These are phyloP conservation scores for Corniculantispora saksenae DNA, from an alignment of 2,329 filamentous ascomycete genomes.

Conservation along the genomic window DNA sequence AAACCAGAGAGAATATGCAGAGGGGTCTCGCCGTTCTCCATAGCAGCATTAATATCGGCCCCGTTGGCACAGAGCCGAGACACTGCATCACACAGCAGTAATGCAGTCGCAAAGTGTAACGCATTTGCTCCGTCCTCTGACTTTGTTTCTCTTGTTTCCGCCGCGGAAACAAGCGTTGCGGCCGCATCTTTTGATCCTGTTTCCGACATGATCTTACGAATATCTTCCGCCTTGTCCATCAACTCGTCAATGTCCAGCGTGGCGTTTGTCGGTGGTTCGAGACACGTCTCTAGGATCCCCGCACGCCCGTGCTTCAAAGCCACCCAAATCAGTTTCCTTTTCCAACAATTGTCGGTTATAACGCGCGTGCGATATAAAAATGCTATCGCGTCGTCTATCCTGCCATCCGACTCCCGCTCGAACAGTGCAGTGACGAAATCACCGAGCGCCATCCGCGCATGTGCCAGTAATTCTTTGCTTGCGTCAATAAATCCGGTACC, in stretches of 20 bases:
- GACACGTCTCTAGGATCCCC: background rate
- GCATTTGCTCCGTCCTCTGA: background rate
- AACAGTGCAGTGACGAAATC: background rate
- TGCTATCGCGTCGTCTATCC: background rate
- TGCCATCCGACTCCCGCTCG: background rate
- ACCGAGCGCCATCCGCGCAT: background rate
- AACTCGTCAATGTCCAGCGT: background rate
- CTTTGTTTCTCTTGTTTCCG: too few species aligned
- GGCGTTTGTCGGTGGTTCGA: background rate
- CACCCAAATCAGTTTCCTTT: background rate
- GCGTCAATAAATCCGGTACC: background rate
- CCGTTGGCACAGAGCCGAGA: background rate
- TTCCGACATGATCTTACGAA: background rate
- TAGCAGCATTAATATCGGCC: background rate
- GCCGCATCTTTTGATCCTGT: background rate
- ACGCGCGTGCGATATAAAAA: conserved; percentile 1
- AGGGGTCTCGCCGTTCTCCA: background rate
- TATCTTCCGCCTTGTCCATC: background rate
- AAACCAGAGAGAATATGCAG: background rate
- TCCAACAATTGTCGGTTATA: background rate
- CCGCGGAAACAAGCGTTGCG: background rate
- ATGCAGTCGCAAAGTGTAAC: background rate
- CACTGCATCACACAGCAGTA: background rate
- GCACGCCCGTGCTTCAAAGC: background rate
- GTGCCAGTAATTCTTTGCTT: background rate